Conservation (phyloP, 805 yeast genomes). For the Sungouiozyma intestinalis region DNA sequence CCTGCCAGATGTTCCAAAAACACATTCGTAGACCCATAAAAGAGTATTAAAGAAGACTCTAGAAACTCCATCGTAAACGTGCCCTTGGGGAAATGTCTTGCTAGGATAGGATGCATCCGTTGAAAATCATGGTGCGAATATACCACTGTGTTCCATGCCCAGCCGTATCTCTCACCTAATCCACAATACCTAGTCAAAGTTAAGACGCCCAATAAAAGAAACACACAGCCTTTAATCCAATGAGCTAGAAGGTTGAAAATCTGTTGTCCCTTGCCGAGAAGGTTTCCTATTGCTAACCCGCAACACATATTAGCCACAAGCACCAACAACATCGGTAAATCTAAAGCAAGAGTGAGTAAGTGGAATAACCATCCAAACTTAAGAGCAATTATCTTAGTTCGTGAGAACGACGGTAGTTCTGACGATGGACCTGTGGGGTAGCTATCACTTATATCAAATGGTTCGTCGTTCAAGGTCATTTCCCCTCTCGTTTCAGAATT, state of each 20-base stretch:
- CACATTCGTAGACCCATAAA: slow-evolving; percentile 83
- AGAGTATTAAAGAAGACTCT: slow-evolving; percentile 69
- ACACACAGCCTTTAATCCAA: slow-evolving; percentile 92
- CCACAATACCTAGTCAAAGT: slow-evolving; percentile 87
- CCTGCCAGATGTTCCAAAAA: slow-evolving; percentile 82
- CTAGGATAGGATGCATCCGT: slow-evolving; percentile 5
- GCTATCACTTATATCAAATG: background rate
- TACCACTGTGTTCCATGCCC: slow-evolving; percentile 76
- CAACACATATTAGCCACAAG: slow-evolving; percentile 45
- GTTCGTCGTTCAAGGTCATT: background rate
- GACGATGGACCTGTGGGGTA: too few species aligned
- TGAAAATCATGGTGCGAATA: slow-evolving; percentile 8
- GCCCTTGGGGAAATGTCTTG: slow-evolving; percentile 29
- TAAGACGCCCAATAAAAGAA: slow-evolving; percentile 61
- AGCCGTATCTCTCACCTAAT: slow-evolving; percentile 59
- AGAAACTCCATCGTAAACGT: slow-evolving; percentile 74
- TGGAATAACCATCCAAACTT: slow-evolving; percentile 1
- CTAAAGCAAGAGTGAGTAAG: slow-evolving; percentile 39
- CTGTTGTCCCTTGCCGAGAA: slow-evolving; percentile 53
- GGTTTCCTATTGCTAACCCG: slow-evolving; percentile 51
- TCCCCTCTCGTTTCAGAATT: too few species aligned
- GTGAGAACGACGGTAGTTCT: background rate
- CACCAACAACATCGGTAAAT: slow-evolving; percentile 55
- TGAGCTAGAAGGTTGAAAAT: slow-evolving; percentile 86
- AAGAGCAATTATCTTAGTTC: background rate